These are phyloP conservation scores for Cyberlindnera misumaiensis DNA, from an alignment of 805 yeast species.

Conservation along the genomic window DNA sequence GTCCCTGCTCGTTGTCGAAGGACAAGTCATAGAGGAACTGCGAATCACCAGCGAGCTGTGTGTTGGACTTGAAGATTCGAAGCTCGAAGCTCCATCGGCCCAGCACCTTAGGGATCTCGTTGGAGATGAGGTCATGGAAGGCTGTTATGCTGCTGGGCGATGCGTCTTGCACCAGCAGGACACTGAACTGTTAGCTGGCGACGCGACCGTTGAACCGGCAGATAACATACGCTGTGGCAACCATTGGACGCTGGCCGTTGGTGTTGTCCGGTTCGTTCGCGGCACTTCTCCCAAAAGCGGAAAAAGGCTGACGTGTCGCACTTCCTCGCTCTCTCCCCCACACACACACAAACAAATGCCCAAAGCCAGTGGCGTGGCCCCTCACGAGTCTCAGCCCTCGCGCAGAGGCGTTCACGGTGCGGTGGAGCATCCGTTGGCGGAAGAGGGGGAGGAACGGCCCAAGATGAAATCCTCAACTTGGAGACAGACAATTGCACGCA, in stretches of 20 bases:
- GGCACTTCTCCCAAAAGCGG: no score
- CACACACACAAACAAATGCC: not conserved
- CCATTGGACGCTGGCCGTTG: no score
- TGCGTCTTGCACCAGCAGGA: slow-evolving; percentile 36
- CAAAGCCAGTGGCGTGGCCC: no score
- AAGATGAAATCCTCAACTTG: not conserved
- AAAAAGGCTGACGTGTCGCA: not conserved
- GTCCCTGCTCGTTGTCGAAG: slow-evolving; percentile 14
- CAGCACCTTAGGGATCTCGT: slow-evolving; percentile 52
- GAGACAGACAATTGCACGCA: not conserved
- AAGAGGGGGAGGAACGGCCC: slow-evolving; percentile 2
- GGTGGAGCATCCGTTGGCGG: not conserved
- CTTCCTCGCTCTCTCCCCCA: not conserved
- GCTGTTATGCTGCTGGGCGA: slow-evolving; percentile 56
- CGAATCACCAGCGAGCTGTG: slow-evolving; percentile 10
- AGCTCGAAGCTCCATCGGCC: slow-evolving; percentile 68
- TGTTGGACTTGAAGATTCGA: slow-evolving; percentile 54
- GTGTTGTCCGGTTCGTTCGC: no score
- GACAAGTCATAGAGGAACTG: slow-evolving; percentile 11
- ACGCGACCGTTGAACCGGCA: not conserved
- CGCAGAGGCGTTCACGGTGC: no score
- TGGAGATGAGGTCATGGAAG: slow-evolving; percentile 65
- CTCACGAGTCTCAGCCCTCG: no score
- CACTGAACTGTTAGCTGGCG: slow-evolving; percentile 21
- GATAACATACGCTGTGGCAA: not conserved